Percentiles rank a stretch among this genome's conserved stretches.
phyloP scores from a whole-genome alignment of 1,284 basidiomycete species.

The Ustilago trichophora region DNA sequence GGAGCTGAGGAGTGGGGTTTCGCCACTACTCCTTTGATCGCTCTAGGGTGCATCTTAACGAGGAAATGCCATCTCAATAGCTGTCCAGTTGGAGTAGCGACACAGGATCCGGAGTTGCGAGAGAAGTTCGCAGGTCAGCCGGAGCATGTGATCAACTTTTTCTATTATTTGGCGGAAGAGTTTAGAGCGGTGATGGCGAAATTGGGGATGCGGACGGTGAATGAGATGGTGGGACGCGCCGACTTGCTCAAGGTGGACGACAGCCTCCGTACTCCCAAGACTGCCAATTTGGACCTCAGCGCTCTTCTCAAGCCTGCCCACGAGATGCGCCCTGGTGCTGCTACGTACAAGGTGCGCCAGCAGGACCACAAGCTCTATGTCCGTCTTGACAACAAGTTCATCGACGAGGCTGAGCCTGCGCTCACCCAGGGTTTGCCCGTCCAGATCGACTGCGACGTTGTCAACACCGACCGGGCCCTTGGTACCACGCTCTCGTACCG shows the following conservation, averaged over 20 bases:
- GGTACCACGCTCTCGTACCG: slow-evolving; percentile 63
- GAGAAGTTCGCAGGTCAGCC: slow-evolving; percentile 63
- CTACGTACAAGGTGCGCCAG: slow-evolving; percentile 64
- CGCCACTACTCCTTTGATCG: slow-evolving; percentile 62
- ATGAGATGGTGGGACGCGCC: slow-evolving; percentile 63
- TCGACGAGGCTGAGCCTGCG: slow-evolving; percentile 63
- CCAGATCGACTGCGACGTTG: slow-evolving; percentile 62
- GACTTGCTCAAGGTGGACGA: slow-evolving; percentile 60
- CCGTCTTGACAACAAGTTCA: slow-evolving; percentile 65
- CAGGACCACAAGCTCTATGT: slow-evolving; percentile 64
- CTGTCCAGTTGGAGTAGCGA: slow-evolving; percentile 60
- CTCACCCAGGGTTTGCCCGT: slow-evolving; percentile 61
- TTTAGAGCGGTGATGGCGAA: slow-evolving; percentile 62
- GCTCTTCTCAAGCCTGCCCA: slow-evolving; percentile 61
- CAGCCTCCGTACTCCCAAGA: slow-evolving; percentile 57
- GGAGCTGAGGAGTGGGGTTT: slow-evolving; percentile 64
- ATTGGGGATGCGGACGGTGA: slow-evolving; percentile 61
- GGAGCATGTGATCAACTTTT: slow-evolving; percentile 64
- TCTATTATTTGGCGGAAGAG: slow-evolving; percentile 62
- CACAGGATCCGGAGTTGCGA: slow-evolving; percentile 61
- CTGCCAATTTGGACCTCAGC: slow-evolving; percentile 53
- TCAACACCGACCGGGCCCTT: slow-evolving; percentile 64
- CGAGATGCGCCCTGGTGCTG: slow-evolving; percentile 64
- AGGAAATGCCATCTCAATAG: slow-evolving; percentile 36
- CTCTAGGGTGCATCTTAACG: slow-evolving; percentile 63